These are phyloP conservation scores for Ogataea zsoltii DNA, from an alignment of 805 yeast genomes.

Conservation along the genomic window DNA sequence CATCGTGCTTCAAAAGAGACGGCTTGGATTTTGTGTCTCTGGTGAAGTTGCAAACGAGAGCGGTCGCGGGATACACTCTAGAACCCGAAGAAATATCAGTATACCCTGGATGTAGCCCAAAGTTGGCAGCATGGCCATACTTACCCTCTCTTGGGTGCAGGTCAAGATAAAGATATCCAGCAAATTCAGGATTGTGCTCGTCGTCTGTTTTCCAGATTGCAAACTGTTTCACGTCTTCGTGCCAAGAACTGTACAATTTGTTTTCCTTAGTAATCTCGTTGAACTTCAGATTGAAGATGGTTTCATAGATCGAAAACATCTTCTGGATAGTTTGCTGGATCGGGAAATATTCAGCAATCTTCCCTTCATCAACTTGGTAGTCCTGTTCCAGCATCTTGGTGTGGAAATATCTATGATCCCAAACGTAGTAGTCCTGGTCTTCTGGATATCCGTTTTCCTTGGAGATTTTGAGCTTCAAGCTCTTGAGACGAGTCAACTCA, in stretches of 20 bases:
- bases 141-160: conserved; percentile 85
- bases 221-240: conserved; percentile 71
- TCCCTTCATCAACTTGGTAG: conserved; percentile 69
- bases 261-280: conserved; percentile 44
- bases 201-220: conserved; percentile 69
- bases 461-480: conserved; percentile 56
- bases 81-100: conserved; percentile 43
- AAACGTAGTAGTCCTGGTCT: conserved; percentile 50
- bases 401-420: conserved; percentile 75
- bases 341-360: conserved; percentile 79
- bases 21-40: conserved; percentile 71
- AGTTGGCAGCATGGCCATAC: conserved; percentile 88
- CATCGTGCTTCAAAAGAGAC: conserved; percentile 71
- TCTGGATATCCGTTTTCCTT: conserved; percentile 43
- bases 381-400: conserved; percentile 65
- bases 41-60: conserved; percentile 82
- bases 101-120: conserved; percentile 64
- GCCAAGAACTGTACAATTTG: conserved; percentile 58
- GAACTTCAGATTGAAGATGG: conserved; percentile 67
- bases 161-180: conserved; percentile 80
- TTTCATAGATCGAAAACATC: conserved; percentile 73
- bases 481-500: conserved; percentile 50
- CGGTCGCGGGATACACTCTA: conserved; percentile 67
- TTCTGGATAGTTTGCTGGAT: conserved; percentile 62
- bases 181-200: conserved; percentile 51